Evolutionary conservation across 1,284 basidiomycete species (phyloP).

Genomic region (Malassezia equina): DNA sequence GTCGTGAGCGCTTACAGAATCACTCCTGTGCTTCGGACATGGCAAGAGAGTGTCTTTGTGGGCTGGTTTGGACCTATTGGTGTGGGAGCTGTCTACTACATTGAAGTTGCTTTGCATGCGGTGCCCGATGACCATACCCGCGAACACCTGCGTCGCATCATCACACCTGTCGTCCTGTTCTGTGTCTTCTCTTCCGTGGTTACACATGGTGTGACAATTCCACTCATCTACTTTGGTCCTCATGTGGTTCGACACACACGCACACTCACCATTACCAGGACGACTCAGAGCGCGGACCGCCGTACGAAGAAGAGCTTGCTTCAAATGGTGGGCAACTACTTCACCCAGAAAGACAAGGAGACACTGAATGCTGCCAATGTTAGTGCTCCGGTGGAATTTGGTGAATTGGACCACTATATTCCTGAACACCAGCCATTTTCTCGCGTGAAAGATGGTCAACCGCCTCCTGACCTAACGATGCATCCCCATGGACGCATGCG

Average conservation of each 20-base stretch:
- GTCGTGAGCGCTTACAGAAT: slow-evolving; percentile 30
- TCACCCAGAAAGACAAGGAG: not conserved
- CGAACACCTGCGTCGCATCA: slow-evolving; percentile 47
- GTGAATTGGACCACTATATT: not conserved
- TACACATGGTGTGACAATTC: slow-evolving; percentile 50
- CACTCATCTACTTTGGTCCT: slow-evolving; percentile 39
- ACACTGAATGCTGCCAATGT: not conserved
- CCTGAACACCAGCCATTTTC: slow-evolving; percentile 3
- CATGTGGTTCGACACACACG: slow-evolving; percentile 6
- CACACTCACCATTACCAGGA: not conserved
- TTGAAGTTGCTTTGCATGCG: slow-evolving; percentile 51
- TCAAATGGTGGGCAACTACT: not conserved
- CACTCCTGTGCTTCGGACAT: slow-evolving; percentile 35
- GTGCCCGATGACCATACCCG: slow-evolving; percentile 50
- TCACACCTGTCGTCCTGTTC: slow-evolving; percentile 53
- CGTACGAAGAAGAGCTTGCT: not conserved
- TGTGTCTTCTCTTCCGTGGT: slow-evolving; percentile 52
- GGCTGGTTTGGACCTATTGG: slow-evolving; percentile 48
- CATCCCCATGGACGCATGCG: not conserved
- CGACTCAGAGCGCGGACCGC: not conserved
- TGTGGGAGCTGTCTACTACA: slow-evolving; percentile 51
- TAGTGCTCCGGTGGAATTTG: not conserved
- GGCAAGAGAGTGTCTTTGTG: slow-evolving; percentile 35
- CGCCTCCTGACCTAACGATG: not conserved
- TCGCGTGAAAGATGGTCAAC: not conserved